A percentile compares a stretch with the other conserved stretches of the same genome.
Conservation (phyloP, 1,139 yeast species). For the Komagataea norvegica region DNA sequence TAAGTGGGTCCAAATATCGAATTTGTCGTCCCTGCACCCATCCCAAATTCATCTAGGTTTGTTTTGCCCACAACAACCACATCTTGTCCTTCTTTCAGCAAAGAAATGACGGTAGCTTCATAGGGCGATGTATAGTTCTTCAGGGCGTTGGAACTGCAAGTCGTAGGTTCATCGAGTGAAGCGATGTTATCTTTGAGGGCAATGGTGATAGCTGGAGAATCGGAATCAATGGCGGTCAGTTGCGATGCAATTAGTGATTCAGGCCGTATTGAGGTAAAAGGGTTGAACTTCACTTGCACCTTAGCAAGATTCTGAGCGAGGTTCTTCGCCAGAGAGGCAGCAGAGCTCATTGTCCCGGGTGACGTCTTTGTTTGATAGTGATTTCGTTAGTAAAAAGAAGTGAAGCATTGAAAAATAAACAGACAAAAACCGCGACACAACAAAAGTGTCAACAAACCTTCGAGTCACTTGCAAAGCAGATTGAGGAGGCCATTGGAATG, state of each 20-base stretch:
- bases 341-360: conserved; percentile 2
- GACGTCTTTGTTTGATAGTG: too few relatives aligned
- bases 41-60: conserved; percentile 96
- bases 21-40: conserved; percentile 74
- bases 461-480: background rate
- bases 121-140: conserved; percentile 65
- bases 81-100: conserved; percentile 48
- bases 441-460: background rate
- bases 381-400: too few relatives aligned
- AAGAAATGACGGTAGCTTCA: conserved; percentile 65
- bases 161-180: conserved; percentile 59
- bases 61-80: conserved; percentile 68
- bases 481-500: conserved; percentile 11
- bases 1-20: conserved; percentile 59
- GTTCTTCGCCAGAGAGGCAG: conserved; percentile 1
- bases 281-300: conserved; percentile 28
- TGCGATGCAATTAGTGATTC: conserved; percentile 13
- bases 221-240: background rate
- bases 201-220: conserved; percentile 20
- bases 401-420: background rate
- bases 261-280: conserved; percentile 34
- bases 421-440: background rate
- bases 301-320: conserved; percentile 2
- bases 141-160: conserved; percentile 70
- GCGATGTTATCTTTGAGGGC: conserved; percentile 79